These are phyloP conservation scores for Eucalyptus sideroxylon DNA, from an alignment of 345 rosid species.

Conservation along the genomic window DNA sequence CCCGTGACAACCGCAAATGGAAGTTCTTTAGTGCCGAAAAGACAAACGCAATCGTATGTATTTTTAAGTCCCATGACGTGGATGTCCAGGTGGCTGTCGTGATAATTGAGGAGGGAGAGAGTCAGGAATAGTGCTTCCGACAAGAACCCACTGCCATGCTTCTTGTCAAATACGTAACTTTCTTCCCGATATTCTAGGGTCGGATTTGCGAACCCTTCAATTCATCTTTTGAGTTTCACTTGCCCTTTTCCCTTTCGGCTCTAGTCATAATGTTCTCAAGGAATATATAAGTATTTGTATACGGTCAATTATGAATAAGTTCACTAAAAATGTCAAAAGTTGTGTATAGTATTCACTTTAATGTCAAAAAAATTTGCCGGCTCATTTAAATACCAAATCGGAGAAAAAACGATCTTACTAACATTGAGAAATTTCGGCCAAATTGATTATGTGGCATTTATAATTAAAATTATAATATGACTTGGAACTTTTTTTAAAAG, in stretches of 20 bases:
- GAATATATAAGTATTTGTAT: neutral
- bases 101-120: neutral
- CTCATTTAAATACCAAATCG: fast-evolving
- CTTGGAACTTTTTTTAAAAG: no score
- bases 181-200: neutral
- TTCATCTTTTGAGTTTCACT: neutral
- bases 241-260: neutral
- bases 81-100: neutral
- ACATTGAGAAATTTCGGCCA: fast-evolving
- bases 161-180: neutral
- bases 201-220: neutral
- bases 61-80: neutral
- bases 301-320: neutral
- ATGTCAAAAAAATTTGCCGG: fast-evolving
- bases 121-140: neutral
- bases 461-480: no score
- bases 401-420: no score
- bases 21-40: neutral
- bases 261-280: neutral
- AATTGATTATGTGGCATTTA: no score
- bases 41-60: neutral
- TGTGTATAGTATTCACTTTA: no score
- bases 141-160: neutral
- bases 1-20: neutral
- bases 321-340: no score